Evolutionary conservation across 805 yeast species (phyloP), one percentile per base, ranked within the genome.

Genomic region (Pichia rugopelliculosa): DNA sequence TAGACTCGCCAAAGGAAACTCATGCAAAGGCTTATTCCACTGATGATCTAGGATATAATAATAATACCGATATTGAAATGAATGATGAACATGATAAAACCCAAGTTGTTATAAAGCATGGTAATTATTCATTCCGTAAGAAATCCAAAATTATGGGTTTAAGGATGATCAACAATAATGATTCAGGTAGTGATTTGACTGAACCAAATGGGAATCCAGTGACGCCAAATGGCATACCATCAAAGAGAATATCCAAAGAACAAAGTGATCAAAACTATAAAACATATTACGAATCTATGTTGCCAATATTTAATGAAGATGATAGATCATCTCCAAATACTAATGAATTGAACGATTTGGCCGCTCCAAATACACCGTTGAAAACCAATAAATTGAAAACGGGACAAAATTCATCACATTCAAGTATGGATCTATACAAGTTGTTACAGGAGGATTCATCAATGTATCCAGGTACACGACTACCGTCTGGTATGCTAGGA

Each of bases 391-490:
- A 26, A 2, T 6, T 25, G 6, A 39, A 30, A 30, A 41, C 34
- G 4, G 34, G 27, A 17, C 42, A 26, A 34, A 37, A 30, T 20
- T 39, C 49, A 4, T 18, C 42, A 21, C 44, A 44, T 20, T 46
- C 50, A 12, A 46, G 39, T 25, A 37, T 21, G 13, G 50, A 44
- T 17, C 42, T 50, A 12, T 46, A 40, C 15, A 50, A 50, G 36
- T 44, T 65, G n/a, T 58, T 63, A 44, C 54, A 52, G 49, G 56
- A 54, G 40, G 69, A 65, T 45, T 57, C 67, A 7, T 59, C 67
- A 6, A 55, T 60, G 4, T 64, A 61, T 54, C 69, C 69, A 5
- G 54, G 50, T 25, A 53, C 64, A 4, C 41, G 47, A 21, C 23
- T 26, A n/a, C 48, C 62, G 6, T 57, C 57, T 10, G 51, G 58